Base-by-base conservation (phyloP, 495 filamentous ascomycete species). In the Penicillium desertorum region DNA sequence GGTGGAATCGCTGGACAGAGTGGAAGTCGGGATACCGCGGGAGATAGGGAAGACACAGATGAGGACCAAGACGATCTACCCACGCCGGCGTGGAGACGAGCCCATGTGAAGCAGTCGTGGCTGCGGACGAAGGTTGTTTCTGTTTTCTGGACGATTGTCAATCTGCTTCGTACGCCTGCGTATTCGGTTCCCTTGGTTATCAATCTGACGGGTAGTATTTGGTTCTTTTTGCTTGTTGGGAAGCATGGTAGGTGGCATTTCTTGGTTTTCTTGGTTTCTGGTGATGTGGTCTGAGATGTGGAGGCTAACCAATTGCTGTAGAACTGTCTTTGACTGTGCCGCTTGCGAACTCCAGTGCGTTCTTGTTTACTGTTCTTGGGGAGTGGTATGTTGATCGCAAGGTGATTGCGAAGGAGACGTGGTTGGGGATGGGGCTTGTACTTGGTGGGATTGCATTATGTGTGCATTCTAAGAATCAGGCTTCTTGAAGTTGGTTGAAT, bases 161-260 rank as follows among this genome's bases (percentile, higher is more conserved):
- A 96, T 70, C 72, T 97, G 63, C 72, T 98, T 11, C 75, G 81
- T 45, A 91, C 88, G 55, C 91, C 91, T 45, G 81, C 82, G 25
- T 98, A 98, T 71, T 88, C 90, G 11, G 67, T 96, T 36, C 93
- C 93, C 25, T 68, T 98, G 63, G 73, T 96, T 49, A 77, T 96
- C 27, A 98, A 98, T 66, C 71, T 97, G 62, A 96, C 94, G 34
- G 94, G 94, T 56, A 96, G 90, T 65, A 81, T 98, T 59, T 98
- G 94, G 94, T 98, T 98, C 65, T 98, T 98, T 66, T 70, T 97
- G 62, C 75, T 98, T 59, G 90, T 98, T 77, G 94, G 94, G 53
- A 82, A 92, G 71, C 91, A 92, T 62, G 90, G 91, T 94, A 73
- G n/a, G 36, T 59, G 86, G 83, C 30, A 7, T 56, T 55, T 56